Conservation (phyloP, 352 stramenopile genomes). For the Globisporangium spinosum region DNA sequence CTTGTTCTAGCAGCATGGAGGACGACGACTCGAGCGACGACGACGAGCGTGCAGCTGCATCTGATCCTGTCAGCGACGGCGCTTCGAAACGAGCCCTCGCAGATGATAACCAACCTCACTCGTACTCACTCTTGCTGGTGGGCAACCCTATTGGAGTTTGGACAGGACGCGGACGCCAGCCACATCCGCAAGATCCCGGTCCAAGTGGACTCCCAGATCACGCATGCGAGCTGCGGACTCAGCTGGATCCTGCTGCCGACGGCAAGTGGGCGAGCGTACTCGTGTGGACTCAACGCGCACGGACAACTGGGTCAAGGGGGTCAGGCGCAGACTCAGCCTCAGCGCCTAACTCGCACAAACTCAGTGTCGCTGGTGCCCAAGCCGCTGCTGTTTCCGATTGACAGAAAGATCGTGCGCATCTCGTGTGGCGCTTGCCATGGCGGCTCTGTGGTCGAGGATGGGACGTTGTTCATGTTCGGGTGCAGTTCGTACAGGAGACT, state of each 20-base stretch:
- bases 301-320: constrained; percentile 53
- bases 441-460: constrained; percentile 54
- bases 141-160: constrained; percentile 34
- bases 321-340: constrained; percentile 14
- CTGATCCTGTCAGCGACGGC: neutral
- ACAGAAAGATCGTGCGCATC: constrained; percentile 34
- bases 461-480: constrained; percentile 67
- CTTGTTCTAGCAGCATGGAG: neutral
- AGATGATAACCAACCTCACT: constrained; percentile 14
- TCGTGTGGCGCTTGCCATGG: constrained; percentile 54
- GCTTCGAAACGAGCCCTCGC: neutral
- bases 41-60: neutral
- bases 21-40: constrained; percentile 1
- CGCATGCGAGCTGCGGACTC: constrained; percentile 39
- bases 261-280: constrained; percentile 42
- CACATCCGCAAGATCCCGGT: constrained; percentile 37
- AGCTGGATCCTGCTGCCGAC: constrained; percentile 54
- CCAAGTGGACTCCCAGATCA: constrained; percentile 40
- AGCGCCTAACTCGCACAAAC: neutral
- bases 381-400: constrained; percentile 27
- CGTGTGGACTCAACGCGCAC: constrained; percentile 21
- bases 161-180: neutral
- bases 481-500: constrained; percentile 57
- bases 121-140: constrained; percentile 54
- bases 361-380: constrained; percentile 10